phyloP scores from a whole-genome alignment of 202 grass and related monocot species.

The Elaeis oleifera region DNA sequence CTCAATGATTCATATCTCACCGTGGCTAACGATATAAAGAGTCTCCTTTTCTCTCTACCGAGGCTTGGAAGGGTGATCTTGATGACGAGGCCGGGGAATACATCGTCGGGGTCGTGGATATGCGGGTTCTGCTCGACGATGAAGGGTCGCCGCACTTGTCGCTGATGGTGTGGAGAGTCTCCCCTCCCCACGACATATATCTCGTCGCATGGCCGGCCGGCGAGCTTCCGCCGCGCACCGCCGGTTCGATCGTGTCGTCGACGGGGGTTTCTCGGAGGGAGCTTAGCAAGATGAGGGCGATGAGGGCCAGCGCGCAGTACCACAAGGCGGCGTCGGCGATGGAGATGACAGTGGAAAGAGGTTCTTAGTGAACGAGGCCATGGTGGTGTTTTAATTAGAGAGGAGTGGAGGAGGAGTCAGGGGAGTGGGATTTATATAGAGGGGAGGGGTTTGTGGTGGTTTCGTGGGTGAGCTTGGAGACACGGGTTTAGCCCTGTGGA shows the following conservation, averaged over 20 bases:
- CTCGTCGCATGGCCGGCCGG: slow-evolving; percentile 63
- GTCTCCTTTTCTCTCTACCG: too few species aligned
- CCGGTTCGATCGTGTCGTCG: background rate
- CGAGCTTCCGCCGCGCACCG: slow-evolving; percentile 36
- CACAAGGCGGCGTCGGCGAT: slow-evolving; percentile 4
- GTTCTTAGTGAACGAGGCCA: too few species aligned
- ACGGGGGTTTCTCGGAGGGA: slow-evolving; percentile 1
- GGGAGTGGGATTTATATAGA: too few species aligned
- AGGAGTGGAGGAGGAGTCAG: too few species aligned
- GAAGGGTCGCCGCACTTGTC: slow-evolving; percentile 66
- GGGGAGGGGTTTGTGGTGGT: too few species aligned
- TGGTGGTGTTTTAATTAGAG: too few species aligned
- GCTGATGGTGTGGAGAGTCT: slow-evolving; percentile 89
- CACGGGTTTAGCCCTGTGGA: too few species aligned
- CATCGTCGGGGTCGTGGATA: slow-evolving; percentile 84
- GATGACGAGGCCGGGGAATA: slow-evolving; percentile 83
- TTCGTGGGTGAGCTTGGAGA: too few species aligned
- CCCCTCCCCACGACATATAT: slow-evolving; percentile 67
- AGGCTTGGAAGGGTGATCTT: slow-evolving; percentile 38
- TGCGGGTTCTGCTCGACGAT: slow-evolving; percentile 78
- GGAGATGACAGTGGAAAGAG: background rate
- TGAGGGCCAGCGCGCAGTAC: background rate
- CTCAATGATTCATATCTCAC: too few species aligned
- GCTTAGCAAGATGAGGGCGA: background rate
- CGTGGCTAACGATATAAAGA: too few species aligned